These are phyloP conservation scores for Stephania japonica DNA, from an alignment of 164 flowering plant species.

Conservation along the genomic window DNA sequence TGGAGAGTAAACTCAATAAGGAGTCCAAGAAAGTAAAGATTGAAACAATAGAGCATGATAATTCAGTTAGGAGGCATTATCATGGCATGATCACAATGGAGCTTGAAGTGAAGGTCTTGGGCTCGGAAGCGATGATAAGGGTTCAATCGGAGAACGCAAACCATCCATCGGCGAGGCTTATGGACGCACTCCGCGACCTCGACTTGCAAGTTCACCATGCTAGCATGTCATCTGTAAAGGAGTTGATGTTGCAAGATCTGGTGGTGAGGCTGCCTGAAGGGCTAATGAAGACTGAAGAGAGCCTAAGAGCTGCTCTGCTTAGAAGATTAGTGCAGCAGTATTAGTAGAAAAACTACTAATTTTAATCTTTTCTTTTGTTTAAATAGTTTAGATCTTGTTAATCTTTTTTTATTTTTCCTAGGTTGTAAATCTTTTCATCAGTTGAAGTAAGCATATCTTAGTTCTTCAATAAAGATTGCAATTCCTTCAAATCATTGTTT, in stretches of 20 bases:
- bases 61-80: slow-evolving; percentile 25
- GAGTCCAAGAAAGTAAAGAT: slow-evolving; percentile 26
- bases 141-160: slow-evolving; percentile 50
- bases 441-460: neutral
- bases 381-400: neutral
- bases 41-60: slow-evolving; percentile 12
- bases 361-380: neutral
- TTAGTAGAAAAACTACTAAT: neutral
- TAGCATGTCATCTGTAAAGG: slow-evolving; percentile 50
- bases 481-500: neutral
- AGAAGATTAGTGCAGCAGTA: slow-evolving; percentile 15
- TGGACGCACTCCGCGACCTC: slow-evolving; percentile 56
- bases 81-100: slow-evolving; percentile 18
- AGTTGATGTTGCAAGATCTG: slow-evolving; percentile 65
- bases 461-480: neutral
- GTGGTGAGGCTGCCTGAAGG: slow-evolving; percentile 49
- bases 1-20: slow-evolving; percentile 33
- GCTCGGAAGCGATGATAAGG: slow-evolving; percentile 59
- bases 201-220: slow-evolving; percentile 59
- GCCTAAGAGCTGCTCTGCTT: slow-evolving; percentile 33
- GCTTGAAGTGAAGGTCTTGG: slow-evolving; percentile 58
- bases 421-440: neutral
- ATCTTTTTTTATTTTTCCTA: too few species aligned
- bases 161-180: slow-evolving; percentile 47
- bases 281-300: slow-evolving; percentile 31